Evolutionary conservation across 2,329 filamentous ascomycete genomes (phyloP), one percentile per base, ranked within the genome.

Genomic region (Hirsutella rhossiliensis): DNA sequence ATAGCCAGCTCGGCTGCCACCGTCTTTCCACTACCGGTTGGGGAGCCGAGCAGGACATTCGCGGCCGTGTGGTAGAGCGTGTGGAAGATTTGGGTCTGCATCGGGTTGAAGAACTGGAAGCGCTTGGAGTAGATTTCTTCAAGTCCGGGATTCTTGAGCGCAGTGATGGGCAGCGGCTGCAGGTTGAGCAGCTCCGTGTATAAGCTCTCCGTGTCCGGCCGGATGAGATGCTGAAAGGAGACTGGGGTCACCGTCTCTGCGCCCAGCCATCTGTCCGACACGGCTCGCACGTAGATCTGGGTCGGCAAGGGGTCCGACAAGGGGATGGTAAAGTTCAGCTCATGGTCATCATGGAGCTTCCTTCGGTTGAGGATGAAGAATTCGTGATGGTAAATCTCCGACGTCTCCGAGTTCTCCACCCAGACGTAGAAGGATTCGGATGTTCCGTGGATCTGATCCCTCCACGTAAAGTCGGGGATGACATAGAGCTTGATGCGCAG

Each of bases 21-120:
- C 1, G 94, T 98, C 70, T 98, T 98, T 46, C 92, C 92, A 71
- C 88, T 95, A 46, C 92, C 92, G 0, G 94, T 98, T 0, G 92
- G 94, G 3, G 92, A 97, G 8, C 94, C 92, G 9, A 98, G 75
- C 3, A 98, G 75, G 5, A 98, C 89, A 57, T 98, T 98, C 39
- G 86, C 83, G 8, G 84, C 65, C 0, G 92, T 96, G 59, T 97
- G 84, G 52, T 98, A 98, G 30, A 98, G 75, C 13, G 87, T 90
- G 57, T 98, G 92, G 65, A 98, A 98, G 42, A 98, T 87, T 57
- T 98, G 92, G 0, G 92, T 97, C 63, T 98, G 92, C 94, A 98
- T 97, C 0, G 92, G 92, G 58, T 98, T 98, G 73, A 98, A 98
- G 64, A 83, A 98, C 51, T 92, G 83, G 62, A 98, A 98, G 29